Conservation (phyloP, 495 filamentous ascomycete genomes). For the Astrothelium macrocarpum region DNA sequence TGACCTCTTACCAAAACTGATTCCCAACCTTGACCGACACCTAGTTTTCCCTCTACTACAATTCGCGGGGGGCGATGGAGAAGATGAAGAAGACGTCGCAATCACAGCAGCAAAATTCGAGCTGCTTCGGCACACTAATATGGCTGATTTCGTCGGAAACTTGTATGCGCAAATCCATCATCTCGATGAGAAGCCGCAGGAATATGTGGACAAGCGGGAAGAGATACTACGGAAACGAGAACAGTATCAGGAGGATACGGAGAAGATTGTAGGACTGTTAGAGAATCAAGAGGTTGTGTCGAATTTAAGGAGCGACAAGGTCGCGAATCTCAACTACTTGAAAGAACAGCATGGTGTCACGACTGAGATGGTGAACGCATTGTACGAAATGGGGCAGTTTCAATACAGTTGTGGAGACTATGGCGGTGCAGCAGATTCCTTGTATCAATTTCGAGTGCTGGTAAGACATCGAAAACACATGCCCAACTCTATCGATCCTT, state of each 20-base stretch:
- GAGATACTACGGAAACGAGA: conserved; percentile 75
- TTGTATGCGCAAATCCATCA: conserved; percentile 80
- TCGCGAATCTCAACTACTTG: conserved; percentile 89
- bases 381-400: conserved; percentile 90
- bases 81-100: conserved; percentile 49
- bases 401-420: conserved; percentile 96
- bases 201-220: conserved; percentile 79
- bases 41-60: conserved; percentile 89
- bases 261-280: conserved; percentile 74
- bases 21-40: conserved; percentile 90
- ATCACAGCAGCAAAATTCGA: conserved; percentile 78
- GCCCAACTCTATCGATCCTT: not conserved
- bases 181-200: conserved; percentile 64
- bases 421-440: conserved; percentile 69
- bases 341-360: conserved; percentile 93
- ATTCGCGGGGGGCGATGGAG: conserved; percentile 56
- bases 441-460: conserved; percentile 94
- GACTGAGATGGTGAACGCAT: conserved; percentile 82
- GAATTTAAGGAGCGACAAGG: conserved; percentile 87
- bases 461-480: conserved; percentile 17
- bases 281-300: conserved; percentile 77
- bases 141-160: conserved; percentile 91
- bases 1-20: conserved; percentile 80
- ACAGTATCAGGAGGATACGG: conserved; percentile 71
- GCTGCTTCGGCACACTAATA: conserved; percentile 90